Evolutionary conservation across 2,329 filamentous ascomycete genomes (phyloP), one percentile per base, ranked within the genome.

Genomic region (Fusarium nematophilum): DNA sequence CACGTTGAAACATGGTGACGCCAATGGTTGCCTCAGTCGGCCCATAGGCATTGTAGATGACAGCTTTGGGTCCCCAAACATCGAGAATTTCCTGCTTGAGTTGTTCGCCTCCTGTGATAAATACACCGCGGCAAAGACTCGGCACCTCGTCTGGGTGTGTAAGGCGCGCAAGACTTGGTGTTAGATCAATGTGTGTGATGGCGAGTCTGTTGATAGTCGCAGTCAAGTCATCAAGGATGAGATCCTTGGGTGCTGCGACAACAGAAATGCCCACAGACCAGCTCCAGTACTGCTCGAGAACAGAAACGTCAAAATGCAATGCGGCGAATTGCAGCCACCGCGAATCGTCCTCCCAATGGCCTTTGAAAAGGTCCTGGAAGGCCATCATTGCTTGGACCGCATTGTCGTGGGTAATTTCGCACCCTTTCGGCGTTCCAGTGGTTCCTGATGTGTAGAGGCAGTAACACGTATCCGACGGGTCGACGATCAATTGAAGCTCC

Each of bases 11-110:
- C 83, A 95, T 96, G 0, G 93, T 97, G 29, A 93, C 90, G 5
- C 93, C 93, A 61, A 97, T 97, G 0, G 93, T 97, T 1, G 92
- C 90, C 73, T 97, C 94, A 0, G 93, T 97, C 1, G 93, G 94
- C 0, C 93, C 93, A 63, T 97, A 92, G 3, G 92, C 93, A 68
- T 97, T 97, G 78, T 96, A 94, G 11, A 98, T 93, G 36, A 93
- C 92, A 2, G 83, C 83, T 52, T 88, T 83, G 1, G 88, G 83
- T 0, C 93, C 93, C 93, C 94, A 97, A 0, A 81, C 84, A 66
- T 96, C 90, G 2, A 97, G 79, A 40, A 97, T 96, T 60, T 97
- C 93, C 69, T 95, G 91, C 66, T 92, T 93, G 14, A 97, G 78
- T 45, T 91, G 87, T 72, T 97, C 93, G 3, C 93, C 93, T 7